These are phyloP conservation scores for Neonectria faginata DNA, from an alignment of 2,329 filamentous ascomycete genomes.

Conservation along the genomic window DNA sequence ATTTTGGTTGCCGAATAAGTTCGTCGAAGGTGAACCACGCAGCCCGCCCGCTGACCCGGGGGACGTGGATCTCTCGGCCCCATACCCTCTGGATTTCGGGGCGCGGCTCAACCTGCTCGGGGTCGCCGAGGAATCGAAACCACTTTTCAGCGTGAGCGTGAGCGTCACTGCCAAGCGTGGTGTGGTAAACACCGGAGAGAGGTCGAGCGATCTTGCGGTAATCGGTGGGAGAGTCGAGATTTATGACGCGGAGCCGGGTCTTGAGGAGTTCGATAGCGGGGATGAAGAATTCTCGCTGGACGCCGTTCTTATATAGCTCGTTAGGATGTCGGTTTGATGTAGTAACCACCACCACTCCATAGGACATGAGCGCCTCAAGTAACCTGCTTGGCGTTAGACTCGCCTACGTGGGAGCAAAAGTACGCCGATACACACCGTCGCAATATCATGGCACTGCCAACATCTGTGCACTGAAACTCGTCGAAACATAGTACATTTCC, in stretches of 20 bases:
- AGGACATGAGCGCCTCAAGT: slow-evolving; percentile 91
- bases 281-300: slow-evolving; percentile 94
- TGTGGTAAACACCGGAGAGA: slow-evolving; percentile 93
- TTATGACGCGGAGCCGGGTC: slow-evolving; percentile 85
- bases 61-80: slow-evolving; percentile 91
- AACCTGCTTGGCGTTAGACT: slow-evolving; percentile 61
- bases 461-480: slow-evolving; percentile 98
- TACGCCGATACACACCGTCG: slow-evolving; percentile 64
- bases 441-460: slow-evolving; percentile 98
- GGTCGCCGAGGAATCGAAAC: slow-evolving; percentile 94
- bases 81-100: slow-evolving; percentile 85
- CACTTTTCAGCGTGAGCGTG: slow-evolving; percentile 88
- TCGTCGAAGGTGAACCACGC: slow-evolving; percentile 95
- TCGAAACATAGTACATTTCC: slow-evolving; percentile 95
- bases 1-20: slow-evolving; percentile 87
- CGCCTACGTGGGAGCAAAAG: not conserved
- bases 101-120: slow-evolving; percentile 79
- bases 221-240: slow-evolving; percentile 94
- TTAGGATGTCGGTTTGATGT: slow-evolving; percentile 97
- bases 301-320: slow-evolving; percentile 97
- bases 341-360: slow-evolving; percentile 95
- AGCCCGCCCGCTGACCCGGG: slow-evolving; percentile 85
- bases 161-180: slow-evolving; percentile 83
- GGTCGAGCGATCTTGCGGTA: slow-evolving; percentile 97
- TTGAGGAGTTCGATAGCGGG: slow-evolving; percentile 95